Percentiles rank a stretch among this genome's conserved stretches.
Conservation (phyloP, 257 asterid species). For the Solanum bulbocastanum region DNA sequence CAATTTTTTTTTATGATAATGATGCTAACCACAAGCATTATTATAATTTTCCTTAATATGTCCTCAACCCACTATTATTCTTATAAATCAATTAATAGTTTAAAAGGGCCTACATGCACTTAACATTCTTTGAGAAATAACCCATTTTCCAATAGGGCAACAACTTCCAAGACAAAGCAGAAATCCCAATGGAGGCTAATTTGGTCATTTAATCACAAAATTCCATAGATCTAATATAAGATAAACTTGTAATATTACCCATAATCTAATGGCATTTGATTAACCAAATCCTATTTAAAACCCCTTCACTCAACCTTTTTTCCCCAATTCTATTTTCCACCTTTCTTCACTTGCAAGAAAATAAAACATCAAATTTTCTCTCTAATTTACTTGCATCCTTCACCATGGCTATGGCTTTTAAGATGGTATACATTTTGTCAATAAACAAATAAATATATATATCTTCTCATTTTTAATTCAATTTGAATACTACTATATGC, state of each 20-base stretch:
- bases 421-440: conserved; percentile 43
- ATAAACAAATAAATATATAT: not conserved
- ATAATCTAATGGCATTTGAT: conserved; percentile 32
- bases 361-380: not conserved
- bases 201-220: conserved; percentile 2
- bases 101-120: not conserved
- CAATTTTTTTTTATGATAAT: not conserved
- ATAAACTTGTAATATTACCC: conserved; percentile 22
- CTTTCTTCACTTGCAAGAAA: conserved; percentile 1
- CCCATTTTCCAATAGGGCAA: conserved; percentile 7
- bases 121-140: not conserved
- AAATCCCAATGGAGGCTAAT: conserved; percentile 4
- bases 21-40: not conserved
- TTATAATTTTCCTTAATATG: not conserved
- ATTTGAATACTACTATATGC: not conserved
- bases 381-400: not conserved
- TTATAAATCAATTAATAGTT: not conserved
- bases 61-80: not conserved
- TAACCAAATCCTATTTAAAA: conserved; percentile 33
- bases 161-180: not conserved
- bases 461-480: not conserved
- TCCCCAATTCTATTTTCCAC: not conserved
- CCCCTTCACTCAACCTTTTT: not conserved
- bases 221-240: conserved; percentile 4
- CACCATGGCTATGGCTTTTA: conserved; percentile 88